Percentiles rank a stretch among this genome's conserved stretches.
Conservation (phyloP, 2,329 filamentous ascomycete genomes). For the Colletotrichum orchidophilum region DNA sequence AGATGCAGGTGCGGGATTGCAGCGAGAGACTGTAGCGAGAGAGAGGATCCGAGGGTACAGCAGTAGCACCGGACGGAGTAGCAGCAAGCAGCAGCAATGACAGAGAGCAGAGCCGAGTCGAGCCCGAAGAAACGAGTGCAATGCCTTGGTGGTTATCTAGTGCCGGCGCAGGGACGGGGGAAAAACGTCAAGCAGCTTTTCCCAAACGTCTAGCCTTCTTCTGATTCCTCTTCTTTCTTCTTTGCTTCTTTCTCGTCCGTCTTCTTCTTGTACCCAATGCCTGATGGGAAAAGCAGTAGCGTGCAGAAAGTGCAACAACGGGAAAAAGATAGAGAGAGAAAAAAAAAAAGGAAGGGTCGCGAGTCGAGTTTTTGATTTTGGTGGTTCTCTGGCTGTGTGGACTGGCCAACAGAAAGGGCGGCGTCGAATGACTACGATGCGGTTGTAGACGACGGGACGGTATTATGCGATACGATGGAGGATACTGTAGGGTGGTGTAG, state of each 20-base stretch:
- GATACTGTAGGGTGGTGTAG: background rate
- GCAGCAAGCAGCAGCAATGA: conserved; percentile 11
- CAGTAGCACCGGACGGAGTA: background rate
- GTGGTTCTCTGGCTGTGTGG: background rate
- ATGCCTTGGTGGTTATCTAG: background rate
- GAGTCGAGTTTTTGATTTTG: background rate
- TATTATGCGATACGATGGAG: background rate
- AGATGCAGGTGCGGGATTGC: background rate
- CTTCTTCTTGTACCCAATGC: conserved; percentile 4
- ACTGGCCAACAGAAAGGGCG: conserved; percentile 9
- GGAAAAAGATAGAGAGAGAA: no score
- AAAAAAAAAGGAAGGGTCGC: background rate
- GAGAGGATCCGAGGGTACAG: conserved; percentile 29
- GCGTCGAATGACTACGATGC: conserved; percentile 1
- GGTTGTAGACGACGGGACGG: background rate
- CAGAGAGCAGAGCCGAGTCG: no score
- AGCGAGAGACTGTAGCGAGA: background rate
- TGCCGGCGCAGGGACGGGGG: conserved; percentile 4
- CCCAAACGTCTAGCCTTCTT: background rate
- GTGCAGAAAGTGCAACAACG: conserved; percentile 2
- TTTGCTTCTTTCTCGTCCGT: background rate
- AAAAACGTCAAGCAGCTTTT: background rate
- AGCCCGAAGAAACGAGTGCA: conserved; percentile 1
- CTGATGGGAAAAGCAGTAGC: conserved; percentile 5
- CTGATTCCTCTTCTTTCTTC: background rate